Evolutionary conservation across 2,329 filamentous ascomycete species (phyloP).

Genomic region (Fusarium sulawesiense): DNA sequence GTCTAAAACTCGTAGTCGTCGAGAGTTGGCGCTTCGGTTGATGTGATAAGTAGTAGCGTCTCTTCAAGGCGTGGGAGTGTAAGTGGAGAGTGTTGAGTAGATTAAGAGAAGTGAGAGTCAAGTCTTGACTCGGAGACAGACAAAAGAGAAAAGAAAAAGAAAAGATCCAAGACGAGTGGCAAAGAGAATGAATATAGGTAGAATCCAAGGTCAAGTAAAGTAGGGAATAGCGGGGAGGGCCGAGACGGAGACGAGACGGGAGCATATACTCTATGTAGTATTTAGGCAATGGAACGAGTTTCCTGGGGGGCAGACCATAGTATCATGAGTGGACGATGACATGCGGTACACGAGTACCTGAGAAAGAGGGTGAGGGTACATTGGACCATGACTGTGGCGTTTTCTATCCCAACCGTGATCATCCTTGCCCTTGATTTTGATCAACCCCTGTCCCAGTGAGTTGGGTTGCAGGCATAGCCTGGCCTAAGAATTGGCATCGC

Average conservation of each 20-base stretch:
- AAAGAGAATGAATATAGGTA: constrained; percentile 32
- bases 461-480: constrained; percentile 30
- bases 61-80: constrained; percentile 27
- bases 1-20: constrained; percentile 36
- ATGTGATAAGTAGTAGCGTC: constrained; percentile 36
- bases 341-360: constrained; percentile 45
- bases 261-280: constrained; percentile 44
- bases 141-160: constrained; percentile 23
- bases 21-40: constrained; percentile 38
- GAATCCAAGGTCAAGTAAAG: not conserved
- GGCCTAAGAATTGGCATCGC: constrained; percentile 25
- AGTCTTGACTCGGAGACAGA: constrained; percentile 1
- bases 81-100: constrained; percentile 30
- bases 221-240: constrained; percentile 37
- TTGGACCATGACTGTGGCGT: constrained; percentile 47
- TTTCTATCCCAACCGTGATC: constrained; percentile 3
- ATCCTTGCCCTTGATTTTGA: constrained; percentile 15
- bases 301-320: constrained; percentile 35
- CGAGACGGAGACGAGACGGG: constrained; percentile 38
- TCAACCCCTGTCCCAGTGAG: not conserved
- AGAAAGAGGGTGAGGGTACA: constrained; percentile 42
- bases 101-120: constrained; percentile 8
- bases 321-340: constrained; percentile 46
- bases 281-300: constrained; percentile 46
- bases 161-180: constrained; percentile 24